Conservation (phyloP, 2,329 filamentous ascomycete species). For the Alternaria sp. region DNA sequence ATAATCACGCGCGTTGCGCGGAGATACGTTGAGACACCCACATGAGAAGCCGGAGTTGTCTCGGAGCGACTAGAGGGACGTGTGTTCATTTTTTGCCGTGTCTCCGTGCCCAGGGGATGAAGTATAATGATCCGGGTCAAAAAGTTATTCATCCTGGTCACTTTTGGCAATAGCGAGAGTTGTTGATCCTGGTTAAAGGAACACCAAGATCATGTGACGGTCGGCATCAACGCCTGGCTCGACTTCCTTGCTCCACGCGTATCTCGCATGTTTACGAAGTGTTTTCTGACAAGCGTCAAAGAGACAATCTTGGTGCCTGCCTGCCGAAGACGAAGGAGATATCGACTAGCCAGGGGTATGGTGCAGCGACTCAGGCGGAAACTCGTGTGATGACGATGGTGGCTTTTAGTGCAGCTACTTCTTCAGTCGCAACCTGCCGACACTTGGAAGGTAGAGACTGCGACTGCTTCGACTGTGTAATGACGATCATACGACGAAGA, state of each 20-base stretch:
- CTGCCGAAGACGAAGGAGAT: neutral
- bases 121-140: neutral
- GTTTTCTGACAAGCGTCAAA: neutral
- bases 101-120: neutral
- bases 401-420: neutral
- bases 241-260: neutral
- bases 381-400: neutral
- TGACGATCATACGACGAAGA: neutral
- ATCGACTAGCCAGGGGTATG: neutral
- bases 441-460: neutral
- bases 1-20: neutral
- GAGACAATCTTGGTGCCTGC: neutral
- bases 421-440: fast-evolving
- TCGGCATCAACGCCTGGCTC: neutral
- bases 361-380: neutral
- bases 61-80: neutral
- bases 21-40: neutral
- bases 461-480: neutral
- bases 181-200: neutral
- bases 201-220: neutral
- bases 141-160: neutral
- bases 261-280: neutral
- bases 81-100: neutral
- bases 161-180: neutral
- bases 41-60: neutral